Base-by-base conservation (phyloP, 305 asterid species). In the Fraxinus baroniana region DNA sequence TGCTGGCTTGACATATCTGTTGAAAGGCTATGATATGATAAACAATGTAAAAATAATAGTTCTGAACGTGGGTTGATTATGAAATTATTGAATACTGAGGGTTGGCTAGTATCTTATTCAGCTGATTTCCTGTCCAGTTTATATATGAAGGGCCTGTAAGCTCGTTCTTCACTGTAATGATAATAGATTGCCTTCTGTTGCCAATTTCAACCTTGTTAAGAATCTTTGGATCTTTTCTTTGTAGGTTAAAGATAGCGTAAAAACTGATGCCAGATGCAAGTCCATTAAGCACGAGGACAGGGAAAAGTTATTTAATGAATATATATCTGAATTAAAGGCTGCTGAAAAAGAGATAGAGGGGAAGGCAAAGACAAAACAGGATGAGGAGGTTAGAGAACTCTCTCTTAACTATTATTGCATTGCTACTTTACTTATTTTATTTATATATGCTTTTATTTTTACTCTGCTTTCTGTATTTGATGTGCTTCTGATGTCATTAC, bases 231-330 rank as follows among this genome's bases (percentile, higher is more conserved):
- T 81, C 71, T 82, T 86, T 83, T 75, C 76, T 49, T 66, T 86
- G 82, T 87, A 96, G 99, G 97, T 96, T 85, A 96, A 94, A 90
- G 98, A 94, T 84, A 82, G 86, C 86, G 81, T 96, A 62, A 92
- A 92, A 87, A 80, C 87, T 88, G 98, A 96, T 90, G 94, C 95
- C 71, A 88, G 99, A 68, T 94, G 92, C 93, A 96, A 91, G 88
- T 89, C 95, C 77, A 91, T 93, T 81, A 90, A 89, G 91, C 97
- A 92, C 82, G 98, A 96, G 83, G 97, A 94, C 17, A 88, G 97
- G 91, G 98, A 96, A 86, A 85, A 86, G 39, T 84, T 93, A 82
- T 96, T 96, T 85, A 89, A 90, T 81, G 93, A 93, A 87, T 96
- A 89, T 83, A 60, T 91, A 9, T 89, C 91, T 82, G 97, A 93